Conservation (phyloP, 768 basidiomycete genomes). For the Rhodotorula kratochvilovae region DNA sequence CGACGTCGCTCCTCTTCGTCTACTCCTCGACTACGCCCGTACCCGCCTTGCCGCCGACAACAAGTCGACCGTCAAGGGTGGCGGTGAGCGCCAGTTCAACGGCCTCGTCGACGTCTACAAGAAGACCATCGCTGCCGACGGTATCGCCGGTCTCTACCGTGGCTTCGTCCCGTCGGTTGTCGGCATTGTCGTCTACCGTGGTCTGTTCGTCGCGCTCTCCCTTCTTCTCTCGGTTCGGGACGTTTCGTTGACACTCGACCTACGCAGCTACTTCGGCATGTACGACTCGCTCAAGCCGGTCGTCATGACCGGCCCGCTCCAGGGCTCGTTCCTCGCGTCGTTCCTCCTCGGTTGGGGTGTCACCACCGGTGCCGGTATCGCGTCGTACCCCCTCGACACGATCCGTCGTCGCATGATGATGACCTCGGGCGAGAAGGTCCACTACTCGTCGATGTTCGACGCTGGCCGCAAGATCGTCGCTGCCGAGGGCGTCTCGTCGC, state of each 20-base stretch:
- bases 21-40: conserved; percentile 99
- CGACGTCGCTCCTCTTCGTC: conserved; percentile 95
- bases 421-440: conserved; percentile 87
- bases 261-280: conserved; percentile 38
- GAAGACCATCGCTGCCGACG: conserved; percentile 96
- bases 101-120: conserved; percentile 74
- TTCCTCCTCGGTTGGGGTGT: conserved; percentile 68
- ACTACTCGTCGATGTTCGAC: conserved; percentile 95
- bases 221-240: neutral
- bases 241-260: too few relatives aligned
- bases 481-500: conserved; percentile 6
- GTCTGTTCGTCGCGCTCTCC: conserved; percentile 51
- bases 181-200: conserved; percentile 99
- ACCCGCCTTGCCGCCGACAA: conserved; percentile 97
- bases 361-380: conserved; percentile 98
- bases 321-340: conserved; percentile 87
- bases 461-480: conserved; percentile 3
- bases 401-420: conserved; percentile 99
- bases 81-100: conserved; percentile 93
- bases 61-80: conserved; percentile 81
- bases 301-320: conserved; percentile 87
- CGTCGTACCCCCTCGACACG: conserved; percentile 60
- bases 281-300: conserved; percentile 64
- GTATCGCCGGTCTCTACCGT: conserved; percentile 98
- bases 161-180: conserved; percentile 98